Conservation (phyloP, 1,139 yeast genomes). For the Pneumocystis canis region DNA sequence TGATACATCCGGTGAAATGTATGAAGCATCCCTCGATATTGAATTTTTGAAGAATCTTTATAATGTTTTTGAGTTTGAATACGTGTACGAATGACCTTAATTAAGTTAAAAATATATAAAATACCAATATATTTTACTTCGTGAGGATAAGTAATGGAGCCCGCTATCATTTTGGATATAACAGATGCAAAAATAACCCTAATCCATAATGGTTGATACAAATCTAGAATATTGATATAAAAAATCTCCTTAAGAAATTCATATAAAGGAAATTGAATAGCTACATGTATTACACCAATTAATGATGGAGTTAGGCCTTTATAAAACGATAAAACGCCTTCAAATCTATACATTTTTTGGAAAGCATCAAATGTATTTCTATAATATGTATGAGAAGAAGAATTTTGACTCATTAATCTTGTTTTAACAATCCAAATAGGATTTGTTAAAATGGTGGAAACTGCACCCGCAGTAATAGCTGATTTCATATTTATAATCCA, state of each 20-base stretch:
- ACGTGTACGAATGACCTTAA: slow-evolving; percentile 50
- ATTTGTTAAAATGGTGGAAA: slow-evolving; percentile 74
- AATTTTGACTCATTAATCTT: slow-evolving; percentile 44
- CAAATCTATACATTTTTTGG: slow-evolving; percentile 56
- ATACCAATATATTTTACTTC: slow-evolving; percentile 36
- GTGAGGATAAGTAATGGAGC: slow-evolving; percentile 85
- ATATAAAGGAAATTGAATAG: slow-evolving; percentile 93
- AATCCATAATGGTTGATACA: slow-evolving; percentile 21
- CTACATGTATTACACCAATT: slow-evolving; percentile 84
- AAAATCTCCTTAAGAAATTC: slow-evolving; percentile 55
- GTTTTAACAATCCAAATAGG: slow-evolving; percentile 98
- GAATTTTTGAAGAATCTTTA: slow-evolving; percentile 14
- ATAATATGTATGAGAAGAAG: slow-evolving; percentile 31
- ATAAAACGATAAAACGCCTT: slow-evolving; percentile 74
- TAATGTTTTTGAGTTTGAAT: slow-evolving; percentile 43
- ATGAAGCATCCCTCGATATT: slow-evolving; percentile 29
- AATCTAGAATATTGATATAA: slow-evolving; percentile 17
- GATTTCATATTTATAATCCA: slow-evolving; percentile 32
- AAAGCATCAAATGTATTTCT: slow-evolving; percentile 76
- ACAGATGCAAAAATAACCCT: slow-evolving; percentile 62
- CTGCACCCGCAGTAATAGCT: slow-evolving; percentile 81
- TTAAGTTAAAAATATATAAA: background rate
- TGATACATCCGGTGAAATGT: slow-evolving; percentile 41
- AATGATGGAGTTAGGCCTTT: slow-evolving; percentile 83
- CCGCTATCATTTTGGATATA: slow-evolving; percentile 75